Conservation (phyloP, 129 eudicot genomes). For the Artemisia tridentata region DNA sequence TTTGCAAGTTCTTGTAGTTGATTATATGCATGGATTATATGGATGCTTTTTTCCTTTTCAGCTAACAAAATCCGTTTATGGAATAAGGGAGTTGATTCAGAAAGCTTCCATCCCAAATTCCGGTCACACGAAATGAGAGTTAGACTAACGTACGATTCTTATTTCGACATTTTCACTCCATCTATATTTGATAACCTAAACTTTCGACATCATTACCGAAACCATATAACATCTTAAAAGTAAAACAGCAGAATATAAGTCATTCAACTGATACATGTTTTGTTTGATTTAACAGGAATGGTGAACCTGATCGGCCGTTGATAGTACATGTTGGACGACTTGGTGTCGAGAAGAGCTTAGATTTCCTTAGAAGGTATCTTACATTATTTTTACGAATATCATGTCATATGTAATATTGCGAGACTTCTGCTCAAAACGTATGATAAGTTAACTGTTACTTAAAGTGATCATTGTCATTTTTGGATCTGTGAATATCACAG, state of each 20-base stretch:
- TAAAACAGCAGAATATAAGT: too few species aligned
- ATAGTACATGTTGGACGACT: conserved; percentile 89
- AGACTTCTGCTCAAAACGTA: neutral
- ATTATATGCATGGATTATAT: neutral
- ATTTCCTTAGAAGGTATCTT: conserved; percentile 71
- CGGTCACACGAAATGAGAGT: conserved; percentile 88
- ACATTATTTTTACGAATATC: neutral
- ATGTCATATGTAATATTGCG: neutral
- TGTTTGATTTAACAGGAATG: conserved; percentile 47
- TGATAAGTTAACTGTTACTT: neutral
- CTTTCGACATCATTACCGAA: neutral
- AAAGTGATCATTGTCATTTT: conserved; percentile 8
- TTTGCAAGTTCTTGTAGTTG: neutral
- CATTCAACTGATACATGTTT: too few species aligned
- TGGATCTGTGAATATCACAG: conserved; percentile 27
- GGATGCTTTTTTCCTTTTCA: conserved; percentile 28
- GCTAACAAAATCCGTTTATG: conserved; percentile 87
- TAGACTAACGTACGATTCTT: conserved; percentile 54
- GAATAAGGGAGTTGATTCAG: conserved; percentile 99
- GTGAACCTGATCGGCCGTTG: conserved; percentile 86
- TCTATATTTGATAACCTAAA: neutral
- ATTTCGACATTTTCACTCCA: neutral
- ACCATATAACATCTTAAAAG: neutral
- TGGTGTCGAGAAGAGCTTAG: conserved; percentile 93
- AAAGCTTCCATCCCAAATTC: conserved; percentile 85